These are phyloP conservation scores for Nicotiana otophora DNA, from an alignment of 257 asterid genomes.

Conservation along the genomic window DNA sequence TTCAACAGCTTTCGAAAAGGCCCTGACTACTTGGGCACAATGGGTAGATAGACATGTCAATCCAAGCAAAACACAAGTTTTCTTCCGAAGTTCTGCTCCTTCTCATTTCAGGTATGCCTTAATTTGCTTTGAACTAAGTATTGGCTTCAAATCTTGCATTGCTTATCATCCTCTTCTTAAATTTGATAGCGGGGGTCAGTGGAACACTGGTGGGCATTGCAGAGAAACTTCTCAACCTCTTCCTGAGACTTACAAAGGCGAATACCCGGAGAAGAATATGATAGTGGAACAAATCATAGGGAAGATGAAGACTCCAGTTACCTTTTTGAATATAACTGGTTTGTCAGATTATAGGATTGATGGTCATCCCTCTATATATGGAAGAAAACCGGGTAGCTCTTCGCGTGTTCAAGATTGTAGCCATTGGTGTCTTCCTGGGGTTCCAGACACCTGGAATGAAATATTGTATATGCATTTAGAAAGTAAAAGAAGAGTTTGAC, in stretches of 20 bases:
- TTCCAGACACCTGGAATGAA: constrained; percentile 89
- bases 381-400: constrained; percentile 32
- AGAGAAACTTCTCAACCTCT: constrained; percentile 60
- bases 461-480: constrained; percentile 35
- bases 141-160: background rate
- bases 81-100: constrained; percentile 90
- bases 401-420: constrained; percentile 81
- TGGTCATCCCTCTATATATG: constrained; percentile 86
- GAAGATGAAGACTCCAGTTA: constrained; percentile 68
- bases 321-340: constrained; percentile 54
- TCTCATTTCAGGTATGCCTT: constrained; percentile 85
- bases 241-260: constrained; percentile 25
- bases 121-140: background rate
- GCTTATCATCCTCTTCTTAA: background rate
- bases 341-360: constrained; percentile 73
- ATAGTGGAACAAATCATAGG: constrained; percentile 49
- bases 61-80: constrained; percentile 57
- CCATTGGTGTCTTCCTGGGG: constrained; percentile 99
- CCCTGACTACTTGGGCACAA: constrained; percentile 70
- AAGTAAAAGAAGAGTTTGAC: background rate
- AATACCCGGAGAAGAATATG: constrained; percentile 48
- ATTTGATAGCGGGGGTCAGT: constrained; percentile 64
- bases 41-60: constrained; percentile 76
- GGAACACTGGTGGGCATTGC: constrained; percentile 94
- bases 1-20: constrained; percentile 55